These are phyloP conservation scores for Talaromyces sp. DNA, from an alignment of 2,329 filamentous ascomycete genomes.

Conservation along the genomic window DNA sequence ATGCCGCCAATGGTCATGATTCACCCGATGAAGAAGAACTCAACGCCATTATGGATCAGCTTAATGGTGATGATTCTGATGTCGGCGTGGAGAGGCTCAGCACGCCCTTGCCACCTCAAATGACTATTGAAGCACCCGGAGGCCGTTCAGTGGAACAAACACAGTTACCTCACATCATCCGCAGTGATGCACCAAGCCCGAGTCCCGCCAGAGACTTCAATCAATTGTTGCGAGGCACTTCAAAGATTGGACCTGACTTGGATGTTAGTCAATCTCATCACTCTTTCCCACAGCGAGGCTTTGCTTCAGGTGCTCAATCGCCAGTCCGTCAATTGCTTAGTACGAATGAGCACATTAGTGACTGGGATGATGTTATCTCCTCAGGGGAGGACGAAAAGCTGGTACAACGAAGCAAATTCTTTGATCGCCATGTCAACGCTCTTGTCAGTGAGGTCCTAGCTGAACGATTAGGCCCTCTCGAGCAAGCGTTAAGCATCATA, in stretches of 20 bases:
- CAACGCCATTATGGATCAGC: conserved; percentile 84
- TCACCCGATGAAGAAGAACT: conserved; percentile 64
- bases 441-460: conserved; percentile 76
- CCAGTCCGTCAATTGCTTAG: conserved; percentile 63
- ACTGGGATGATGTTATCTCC: conserved; percentile 86
- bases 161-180: conserved; percentile 45
- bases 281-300: conserved; percentile 60
- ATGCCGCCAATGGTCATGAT: conserved; percentile 25
- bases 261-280: conserved; percentile 39
- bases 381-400: conserved; percentile 82
- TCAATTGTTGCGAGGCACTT: conserved; percentile 46
- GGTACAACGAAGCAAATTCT: conserved; percentile 77
- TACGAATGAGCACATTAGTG: conserved; percentile 65
- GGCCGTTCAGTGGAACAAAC: conserved; percentile 49
- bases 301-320: conserved; percentile 54
- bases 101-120: conserved; percentile 31
- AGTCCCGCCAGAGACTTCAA: conserved; percentile 59
- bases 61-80: conserved; percentile 70
- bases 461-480: conserved; percentile 73
- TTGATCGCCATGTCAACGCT: conserved; percentile 84
- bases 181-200: conserved; percentile 71
- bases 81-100: conserved; percentile 67
- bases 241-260: conserved; percentile 34
- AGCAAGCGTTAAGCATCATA: conserved; percentile 73
- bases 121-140: conserved; percentile 36